These are phyloP conservation scores for Phoma sp. DNA, from an alignment of 2,329 filamentous ascomycete species.

Conservation along the genomic window DNA sequence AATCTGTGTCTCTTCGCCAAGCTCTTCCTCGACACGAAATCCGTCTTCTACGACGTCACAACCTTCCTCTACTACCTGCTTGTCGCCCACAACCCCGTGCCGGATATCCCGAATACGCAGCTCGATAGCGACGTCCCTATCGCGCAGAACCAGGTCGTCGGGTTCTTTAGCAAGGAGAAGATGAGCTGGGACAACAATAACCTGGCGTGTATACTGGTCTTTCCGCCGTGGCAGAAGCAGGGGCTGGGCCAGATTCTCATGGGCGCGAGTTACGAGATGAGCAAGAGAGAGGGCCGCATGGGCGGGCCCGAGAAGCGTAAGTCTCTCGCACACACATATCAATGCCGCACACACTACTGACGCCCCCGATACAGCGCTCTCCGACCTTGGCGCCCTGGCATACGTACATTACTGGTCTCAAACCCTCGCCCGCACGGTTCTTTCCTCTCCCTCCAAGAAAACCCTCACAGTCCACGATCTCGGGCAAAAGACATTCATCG, in stretches of 20 bases:
- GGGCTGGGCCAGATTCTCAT: conserved; percentile 89
- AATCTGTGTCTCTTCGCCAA: conserved; percentile 96
- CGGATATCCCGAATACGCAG: conserved; percentile 41
- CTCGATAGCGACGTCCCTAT: conserved; percentile 20
- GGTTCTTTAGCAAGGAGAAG: conserved; percentile 99
- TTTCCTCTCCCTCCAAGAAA: conserved; percentile 54
- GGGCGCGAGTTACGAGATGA: conserved; percentile 91
- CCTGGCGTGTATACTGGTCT: conserved; percentile 92
- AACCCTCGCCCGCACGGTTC: conserved; percentile 74
- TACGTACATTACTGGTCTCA: conserved; percentile 88
- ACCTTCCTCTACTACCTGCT: conserved; percentile 95
- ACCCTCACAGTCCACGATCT: conserved; percentile 72
- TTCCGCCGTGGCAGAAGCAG: conserved; percentile 92
- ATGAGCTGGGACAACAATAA: conserved; percentile 99
- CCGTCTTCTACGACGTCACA: conserved; percentile 94
- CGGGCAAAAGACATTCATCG: conserved; percentile 80
- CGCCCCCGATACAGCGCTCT: conserved; percentile 62
- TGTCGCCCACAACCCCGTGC: conserved; percentile 68
- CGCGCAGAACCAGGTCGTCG: conserved; percentile 67
- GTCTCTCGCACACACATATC: conserved; percentile 9
- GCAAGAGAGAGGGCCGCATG: conserved; percentile 78
- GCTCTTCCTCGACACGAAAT: conserved; percentile 97
- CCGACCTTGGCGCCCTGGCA: conserved; percentile 79
- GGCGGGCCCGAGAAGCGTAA: conserved; percentile 87
- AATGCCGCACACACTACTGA: no score